Base-by-base conservation (phyloP, 1,284 basidiomycete genomes). In the Apiotrichum mycotoxinovorans region DNA sequence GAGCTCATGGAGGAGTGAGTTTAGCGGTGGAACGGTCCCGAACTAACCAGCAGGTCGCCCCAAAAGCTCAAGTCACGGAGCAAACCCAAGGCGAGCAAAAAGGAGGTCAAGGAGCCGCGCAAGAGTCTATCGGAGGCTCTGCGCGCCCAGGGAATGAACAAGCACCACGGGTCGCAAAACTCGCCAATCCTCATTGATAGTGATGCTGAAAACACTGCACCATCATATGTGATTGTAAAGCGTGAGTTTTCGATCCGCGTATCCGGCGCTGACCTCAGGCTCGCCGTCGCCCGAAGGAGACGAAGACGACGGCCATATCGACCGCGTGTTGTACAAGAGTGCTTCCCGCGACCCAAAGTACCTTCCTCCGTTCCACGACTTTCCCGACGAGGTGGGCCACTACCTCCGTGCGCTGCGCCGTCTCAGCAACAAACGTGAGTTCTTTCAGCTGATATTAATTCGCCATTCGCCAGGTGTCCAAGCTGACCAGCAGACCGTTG, bases 1-100 rank as follows among this genome's bases (percentile, higher is more conserved):
- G 89, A 90, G 5, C 74, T 94, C n/a, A 78, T 73, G 57, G 70
- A 70, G 46, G 71, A 73, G 70, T 73, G 44, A 37, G 71, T 66
- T n/a, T 23, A 27, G 12, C 18, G 18, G 10, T 10, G 23, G 12
- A 12, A 34, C 51, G 20, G 20, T 41, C 12, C 26, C 25, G 23
- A 40, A 46, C 45, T 49, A 23, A 47, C 27, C 0, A 12, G n/a
- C 49, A 63, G 61, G 27, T 62, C 60, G 25, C 57, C 60, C 20
- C 51, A 37, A 18, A 35, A 8, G 40, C 22, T 42, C 25, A 48
- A 51, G 48, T 33, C 50, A 25, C 37, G 48, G 22, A 41, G 37
- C 22, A 58, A 54, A 41, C 57, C 58, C 33, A 61, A 58, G 35
- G 25, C 45, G 30, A 51, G 54, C 22, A 60, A 57, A 46, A 59